Conservation (phyloP, 129 eudicot genomes). For the Tagetes erecta region DNA sequence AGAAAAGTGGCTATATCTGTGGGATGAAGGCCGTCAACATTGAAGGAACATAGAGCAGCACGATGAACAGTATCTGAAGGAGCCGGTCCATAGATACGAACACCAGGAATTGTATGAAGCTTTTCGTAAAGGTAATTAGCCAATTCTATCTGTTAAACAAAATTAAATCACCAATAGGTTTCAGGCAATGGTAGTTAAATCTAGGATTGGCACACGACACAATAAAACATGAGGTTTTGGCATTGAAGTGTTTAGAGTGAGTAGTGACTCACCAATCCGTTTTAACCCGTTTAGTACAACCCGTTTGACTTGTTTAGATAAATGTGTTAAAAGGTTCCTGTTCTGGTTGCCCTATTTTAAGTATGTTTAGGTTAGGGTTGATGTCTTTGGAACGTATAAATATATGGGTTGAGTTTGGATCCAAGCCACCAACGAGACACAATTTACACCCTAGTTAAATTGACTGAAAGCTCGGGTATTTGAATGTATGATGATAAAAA, state of each 20-base stretch:
- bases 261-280: not conserved
- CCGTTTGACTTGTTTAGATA: not conserved
- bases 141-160: slow-evolving; percentile 62
- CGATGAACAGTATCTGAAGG: slow-evolving; percentile 74
- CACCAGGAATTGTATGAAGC: slow-evolving; percentile 54
- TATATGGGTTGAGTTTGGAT: not conserved
- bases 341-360: not conserved
- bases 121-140: slow-evolving; percentile 67
- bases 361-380: not conserved
- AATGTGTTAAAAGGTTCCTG: not conserved
- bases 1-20: slow-evolving; percentile 93
- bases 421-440: not conserved
- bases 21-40: slow-evolving; percentile 85
- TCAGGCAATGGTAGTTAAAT: not conserved
- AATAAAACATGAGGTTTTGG: not conserved
- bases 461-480: not conserved
- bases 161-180: slow-evolving; percentile 7
- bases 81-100: slow-evolving; percentile 85
- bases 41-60: slow-evolving; percentile 90
- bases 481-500: slow-evolving; percentile 9
- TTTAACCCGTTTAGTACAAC: not conserved
- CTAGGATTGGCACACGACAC: not conserved
- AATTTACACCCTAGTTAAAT: not conserved
- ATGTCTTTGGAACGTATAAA: not conserved
- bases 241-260: too few species aligned